phyloP scores from a whole-genome alignment of 1,284 basidiomycete genomes.

The Abortiporus biennis region DNA sequence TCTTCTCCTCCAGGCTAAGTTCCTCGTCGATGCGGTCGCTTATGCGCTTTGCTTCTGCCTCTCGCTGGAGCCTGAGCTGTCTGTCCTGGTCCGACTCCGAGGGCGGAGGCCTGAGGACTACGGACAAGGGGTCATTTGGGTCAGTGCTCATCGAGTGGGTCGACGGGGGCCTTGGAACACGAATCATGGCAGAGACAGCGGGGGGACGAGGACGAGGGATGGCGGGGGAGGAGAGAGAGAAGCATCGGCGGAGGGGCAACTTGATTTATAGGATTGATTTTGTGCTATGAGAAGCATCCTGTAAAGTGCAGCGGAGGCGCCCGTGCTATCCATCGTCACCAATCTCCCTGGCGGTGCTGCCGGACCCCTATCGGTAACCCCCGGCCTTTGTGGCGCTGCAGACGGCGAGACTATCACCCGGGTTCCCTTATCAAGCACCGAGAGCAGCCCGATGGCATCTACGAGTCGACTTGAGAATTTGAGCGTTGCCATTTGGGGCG shows the following conservation, averaged over 20 bases:
- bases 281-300: constrained; percentile 19
- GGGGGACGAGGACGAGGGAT: constrained; percentile 18
- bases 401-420: no score
- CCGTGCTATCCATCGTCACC: neutral
- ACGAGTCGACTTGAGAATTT: no score
- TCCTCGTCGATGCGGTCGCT: constrained; percentile 80
- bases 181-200: constrained; percentile 38
- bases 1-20: constrained; percentile 60
- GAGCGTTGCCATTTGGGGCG: neutral
- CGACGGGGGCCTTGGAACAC: constrained; percentile 46
- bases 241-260: constrained; percentile 9
- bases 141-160: constrained; percentile 42
- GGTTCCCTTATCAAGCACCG: no score
- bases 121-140: constrained; percentile 69
- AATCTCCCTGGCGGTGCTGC: neutral
- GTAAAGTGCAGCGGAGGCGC: no score
- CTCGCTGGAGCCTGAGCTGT: constrained; percentile 47
- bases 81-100: constrained; percentile 65
- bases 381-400: neutral
- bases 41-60: constrained; percentile 66
- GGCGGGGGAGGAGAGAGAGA: constrained; percentile 14
- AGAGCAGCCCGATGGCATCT: no score
- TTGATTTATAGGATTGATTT: neutral
- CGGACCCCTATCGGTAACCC: neutral
- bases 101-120: constrained; percentile 56